These are phyloP conservation scores for Xanthoparmelia taractica DNA, from an alignment of 495 filamentous ascomycete species.

Conservation along the genomic window DNA sequence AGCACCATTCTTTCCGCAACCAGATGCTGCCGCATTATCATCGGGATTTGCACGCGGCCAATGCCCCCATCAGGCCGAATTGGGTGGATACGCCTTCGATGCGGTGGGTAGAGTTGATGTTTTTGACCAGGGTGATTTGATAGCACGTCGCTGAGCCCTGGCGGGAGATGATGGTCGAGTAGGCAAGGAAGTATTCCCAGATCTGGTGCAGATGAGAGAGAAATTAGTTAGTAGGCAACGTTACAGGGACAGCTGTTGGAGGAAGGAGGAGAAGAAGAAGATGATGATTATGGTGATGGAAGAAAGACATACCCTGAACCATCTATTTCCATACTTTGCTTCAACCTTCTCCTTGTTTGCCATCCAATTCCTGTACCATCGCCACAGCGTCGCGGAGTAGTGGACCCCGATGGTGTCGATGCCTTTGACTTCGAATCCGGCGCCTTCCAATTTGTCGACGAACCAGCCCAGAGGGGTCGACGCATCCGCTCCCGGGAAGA, in stretches of 20 bases:
- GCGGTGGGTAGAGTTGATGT: constrained; percentile 93
- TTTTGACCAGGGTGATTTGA: constrained; percentile 94
- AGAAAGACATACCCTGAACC: constrained; percentile 73
- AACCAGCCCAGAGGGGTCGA: constrained; percentile 58
- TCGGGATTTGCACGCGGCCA: constrained; percentile 31
- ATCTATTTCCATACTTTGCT: constrained; percentile 90
- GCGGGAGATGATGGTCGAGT: constrained; percentile 84
- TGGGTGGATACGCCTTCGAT: constrained; percentile 76
- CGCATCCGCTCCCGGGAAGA: constrained; percentile 65
- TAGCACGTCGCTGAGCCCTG: constrained; percentile 93
- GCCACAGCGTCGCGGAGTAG: constrained; percentile 95
- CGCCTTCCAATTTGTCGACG: constrained; percentile 56
- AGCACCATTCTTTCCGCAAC: constrained; percentile 21
- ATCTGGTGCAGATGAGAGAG: constrained; percentile 55
- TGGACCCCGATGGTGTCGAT: constrained; percentile 90
- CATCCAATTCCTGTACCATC: constrained; percentile 99
- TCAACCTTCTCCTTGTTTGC: constrained; percentile 90
- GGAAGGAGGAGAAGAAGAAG: too few species aligned
- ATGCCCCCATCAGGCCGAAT: constrained; percentile 66
- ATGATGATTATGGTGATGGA: too few species aligned
- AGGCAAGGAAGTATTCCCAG: constrained; percentile 97
- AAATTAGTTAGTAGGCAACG: too few species aligned
- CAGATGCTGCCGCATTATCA: constrained; percentile 12
- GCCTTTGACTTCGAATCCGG: constrained; percentile 53
- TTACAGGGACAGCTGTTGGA: too few species aligned